Percentiles rank a stretch among this genome's conserved stretches.
Conservation (phyloP, 331 rosid species). For the Malus hybrid region DNA sequence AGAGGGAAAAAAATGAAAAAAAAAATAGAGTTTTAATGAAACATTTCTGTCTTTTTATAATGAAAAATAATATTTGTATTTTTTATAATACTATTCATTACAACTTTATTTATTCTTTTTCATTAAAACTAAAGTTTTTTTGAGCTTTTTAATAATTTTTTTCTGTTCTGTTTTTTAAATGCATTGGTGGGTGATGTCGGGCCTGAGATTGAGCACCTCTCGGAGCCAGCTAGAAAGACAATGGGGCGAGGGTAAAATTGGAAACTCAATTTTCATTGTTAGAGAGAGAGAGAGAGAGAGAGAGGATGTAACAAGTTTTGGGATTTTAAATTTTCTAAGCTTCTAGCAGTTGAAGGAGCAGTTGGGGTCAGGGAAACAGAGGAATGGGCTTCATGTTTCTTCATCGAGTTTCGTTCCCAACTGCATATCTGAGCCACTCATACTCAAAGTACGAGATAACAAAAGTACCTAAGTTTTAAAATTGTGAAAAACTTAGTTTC, state of each 20-base stretch:
- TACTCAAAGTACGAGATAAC: neutral
- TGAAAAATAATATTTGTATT: too few relatives aligned
- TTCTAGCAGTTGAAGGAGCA: slow-evolving; percentile 6
- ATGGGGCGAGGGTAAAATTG: slow-evolving; percentile 1
- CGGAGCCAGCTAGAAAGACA: neutral
- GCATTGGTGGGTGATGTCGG: slow-evolving; percentile 41
- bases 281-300: neutral
- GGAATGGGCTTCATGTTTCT: neutral
- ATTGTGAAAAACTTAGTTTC: neutral
- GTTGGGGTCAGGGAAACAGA: slow-evolving; percentile 5
- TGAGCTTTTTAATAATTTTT: too few relatives aligned
- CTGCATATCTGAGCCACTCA: neutral
- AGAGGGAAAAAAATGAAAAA: neutral
- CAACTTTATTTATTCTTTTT: too few relatives aligned
- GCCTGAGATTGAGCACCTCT: slow-evolving; percentile 15
- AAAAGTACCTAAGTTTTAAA: neutral
- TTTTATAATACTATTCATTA: too few relatives aligned
- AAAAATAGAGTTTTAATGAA: too few relatives aligned
- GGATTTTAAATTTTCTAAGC: neutral
- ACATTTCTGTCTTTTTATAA: too few relatives aligned
- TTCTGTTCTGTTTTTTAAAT: too few relatives aligned
- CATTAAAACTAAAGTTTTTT: too few relatives aligned
- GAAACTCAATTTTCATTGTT: neutral
- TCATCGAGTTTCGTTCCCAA: neutral
- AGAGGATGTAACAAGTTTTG: neutral